A percentile compares a stretch with the other conserved stretches of the same genome.
Conservation (phyloP, 2,329 filamentous ascomycete genomes). For the Zymoseptoria tritici region DNA sequence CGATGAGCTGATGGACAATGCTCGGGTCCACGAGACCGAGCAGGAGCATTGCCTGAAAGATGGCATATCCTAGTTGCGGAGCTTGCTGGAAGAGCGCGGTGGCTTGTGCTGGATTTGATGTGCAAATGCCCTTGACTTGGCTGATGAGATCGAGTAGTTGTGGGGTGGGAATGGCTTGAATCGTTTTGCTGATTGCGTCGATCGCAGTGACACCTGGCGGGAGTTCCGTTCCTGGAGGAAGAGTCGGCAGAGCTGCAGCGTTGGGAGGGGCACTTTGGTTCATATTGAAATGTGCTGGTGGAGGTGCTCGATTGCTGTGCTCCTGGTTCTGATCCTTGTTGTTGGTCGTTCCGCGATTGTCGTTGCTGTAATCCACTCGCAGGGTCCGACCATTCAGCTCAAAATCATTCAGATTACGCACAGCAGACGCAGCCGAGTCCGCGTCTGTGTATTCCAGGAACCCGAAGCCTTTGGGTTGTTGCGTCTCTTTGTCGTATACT, state of each 20-base stretch:
- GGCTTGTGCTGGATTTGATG: slow-evolving; percentile 71
- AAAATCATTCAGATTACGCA: slow-evolving; percentile 90
- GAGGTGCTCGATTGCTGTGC: slow-evolving; percentile 23
- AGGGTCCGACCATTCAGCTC: slow-evolving; percentile 93
- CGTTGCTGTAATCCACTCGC: slow-evolving; percentile 91
- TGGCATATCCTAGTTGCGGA: slow-evolving; percentile 86
- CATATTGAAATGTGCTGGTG: slow-evolving; percentile 41
- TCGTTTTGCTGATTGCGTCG: slow-evolving; percentile 85
- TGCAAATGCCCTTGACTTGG: slow-evolving; percentile 89
- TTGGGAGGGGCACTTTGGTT: slow-evolving; percentile 24
- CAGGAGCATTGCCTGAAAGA: slow-evolving; percentile 87
- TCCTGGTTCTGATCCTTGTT: slow-evolving; percentile 11
- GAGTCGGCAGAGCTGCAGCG: slow-evolving; percentile 59
- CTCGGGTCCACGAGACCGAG: slow-evolving; percentile 87
- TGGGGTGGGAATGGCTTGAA: slow-evolving; percentile 74
- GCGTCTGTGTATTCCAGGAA: slow-evolving; percentile 94
- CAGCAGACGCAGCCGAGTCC: slow-evolving; percentile 85
- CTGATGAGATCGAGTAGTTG: slow-evolving; percentile 89
- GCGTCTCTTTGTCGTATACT: slow-evolving; percentile 92
- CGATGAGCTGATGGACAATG: slow-evolving; percentile 69
- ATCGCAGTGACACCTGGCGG: slow-evolving; percentile 75
- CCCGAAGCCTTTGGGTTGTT: slow-evolving; percentile 90
- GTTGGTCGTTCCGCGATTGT: slow-evolving; percentile 56
- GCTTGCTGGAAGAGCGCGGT: slow-evolving; percentile 81
- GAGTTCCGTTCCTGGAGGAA: slow-evolving; percentile 78